Conservation (phyloP, 2,329 filamentous ascomycete species). For the Ophiosphaerella korrae region DNA sequence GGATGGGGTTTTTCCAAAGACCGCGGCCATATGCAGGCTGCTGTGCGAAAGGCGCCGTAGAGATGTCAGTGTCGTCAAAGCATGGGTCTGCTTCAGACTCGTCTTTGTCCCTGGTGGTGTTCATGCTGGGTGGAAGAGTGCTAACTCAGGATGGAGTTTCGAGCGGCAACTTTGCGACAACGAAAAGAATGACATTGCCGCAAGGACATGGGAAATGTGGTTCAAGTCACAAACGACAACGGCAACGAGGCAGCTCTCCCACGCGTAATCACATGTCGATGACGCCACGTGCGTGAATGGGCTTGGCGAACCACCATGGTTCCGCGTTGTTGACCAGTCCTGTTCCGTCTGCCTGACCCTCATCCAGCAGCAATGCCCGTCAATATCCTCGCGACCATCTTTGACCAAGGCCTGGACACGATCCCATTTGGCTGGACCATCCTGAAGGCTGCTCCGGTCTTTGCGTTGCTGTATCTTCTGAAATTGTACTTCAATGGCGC, state of each 20-base stretch:
- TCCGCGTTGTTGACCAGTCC: slow-evolving; percentile 26
- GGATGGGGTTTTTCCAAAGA: slow-evolving; percentile 64
- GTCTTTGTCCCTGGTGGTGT: slow-evolving; percentile 7
- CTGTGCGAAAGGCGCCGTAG: slow-evolving; percentile 62
- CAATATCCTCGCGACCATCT: slow-evolving; percentile 60
- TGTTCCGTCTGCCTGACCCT: slow-evolving; percentile 9
- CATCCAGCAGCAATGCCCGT: slow-evolving; percentile 61
- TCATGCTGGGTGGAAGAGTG: slow-evolving; percentile 14
- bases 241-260: slow-evolving; percentile 16
- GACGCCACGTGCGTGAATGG: slow-evolving; percentile 30
- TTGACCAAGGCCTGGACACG: slow-evolving; percentile 59
- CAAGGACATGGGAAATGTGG: neutral
- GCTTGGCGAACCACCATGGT: slow-evolving; percentile 31
- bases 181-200: slow-evolving; percentile 14
- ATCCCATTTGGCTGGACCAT: slow-evolving; percentile 61
- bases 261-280: slow-evolving; percentile 35
- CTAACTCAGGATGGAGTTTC: neutral
- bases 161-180: slow-evolving; percentile 3
- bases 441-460: slow-evolving; percentile 58
- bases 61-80: slow-evolving; percentile 57
- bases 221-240: neutral
- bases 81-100: slow-evolving; percentile 18
- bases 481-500: slow-evolving; percentile 83
- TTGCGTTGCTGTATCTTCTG: slow-evolving; percentile 59
- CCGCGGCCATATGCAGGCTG: slow-evolving; percentile 65